Evolutionary conservation across 345 rosid species (phyloP), one percentile per base, ranked within the genome.

Genomic region (Pseudoturritis turrita): DNA sequence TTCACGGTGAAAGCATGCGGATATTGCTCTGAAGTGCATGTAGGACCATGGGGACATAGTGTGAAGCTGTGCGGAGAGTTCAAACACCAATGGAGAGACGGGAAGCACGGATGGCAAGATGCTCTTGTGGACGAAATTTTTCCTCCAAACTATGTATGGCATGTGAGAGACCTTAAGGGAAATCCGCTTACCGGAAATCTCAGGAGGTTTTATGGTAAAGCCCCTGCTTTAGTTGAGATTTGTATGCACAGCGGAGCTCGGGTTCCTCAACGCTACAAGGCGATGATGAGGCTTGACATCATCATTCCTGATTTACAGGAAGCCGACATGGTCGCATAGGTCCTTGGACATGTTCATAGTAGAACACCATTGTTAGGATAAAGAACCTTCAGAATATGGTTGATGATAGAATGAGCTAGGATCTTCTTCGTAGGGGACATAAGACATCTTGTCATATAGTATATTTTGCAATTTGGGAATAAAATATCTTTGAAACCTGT

Each of bases 61-160:
- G 98, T 80, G 3, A 90, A 93, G 83, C 89, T 93, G 17, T 93
- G 97, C 26, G 98, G 98, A 36, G 97, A 80, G 72, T 84, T 80
- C 77, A 93, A 93, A 79, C 98, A 93, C 66, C 97, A 93, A 15
- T 87, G 98, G 97, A 85, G 97, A 76, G 98, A 90, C n/a, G 97
- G 98, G 68, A 90, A 90, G 75, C 98, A 93, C 10, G 98, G 98
- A 31, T 90, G 98, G 97, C 96, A 93, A 80, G 89, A 90, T 64
- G 97, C 98, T 12, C 80, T 78, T 4, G 70, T 83, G 21, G 92
- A 84, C 1, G 98, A 93, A 78, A 79, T 93, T 28, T 72, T 90
- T 64, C 97, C 97, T 1, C 85, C 85, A 0, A 89, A 89, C 74
- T 81, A 86, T 39, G 96, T 86, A 43, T 90, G 97, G 98, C 94